Evolutionary conservation across 768 basidiomycete genomes (phyloP).

Genomic region (Suillus cothurnatus): DNA sequence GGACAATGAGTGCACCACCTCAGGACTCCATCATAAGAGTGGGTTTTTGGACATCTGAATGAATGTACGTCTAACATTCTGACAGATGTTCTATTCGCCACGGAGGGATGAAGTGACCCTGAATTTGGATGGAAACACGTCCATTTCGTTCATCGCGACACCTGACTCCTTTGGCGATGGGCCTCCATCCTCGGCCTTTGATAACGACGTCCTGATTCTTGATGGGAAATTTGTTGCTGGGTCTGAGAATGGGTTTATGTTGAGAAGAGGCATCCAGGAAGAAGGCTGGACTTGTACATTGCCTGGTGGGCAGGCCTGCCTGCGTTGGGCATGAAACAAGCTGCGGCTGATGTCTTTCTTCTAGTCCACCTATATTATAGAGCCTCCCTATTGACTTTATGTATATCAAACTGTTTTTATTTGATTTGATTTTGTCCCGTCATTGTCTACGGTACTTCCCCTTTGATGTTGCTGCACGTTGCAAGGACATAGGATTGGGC

Average conservation of each 20-base stretch:
- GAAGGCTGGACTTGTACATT: constrained; percentile 44
- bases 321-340: constrained; percentile 27
- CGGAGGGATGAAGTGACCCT: constrained; percentile 15
- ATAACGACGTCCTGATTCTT: constrained; percentile 15
- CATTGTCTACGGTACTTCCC: neutral
- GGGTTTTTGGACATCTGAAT: constrained; percentile 22
- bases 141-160: constrained; percentile 27
- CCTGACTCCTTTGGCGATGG: constrained; percentile 17
- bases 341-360: neutral
- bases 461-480: neutral
- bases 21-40: constrained; percentile 55
- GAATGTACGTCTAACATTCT: constrained; percentile 3
- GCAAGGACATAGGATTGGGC: neutral
- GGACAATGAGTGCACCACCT: constrained; percentile 50
- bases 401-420: neutral
- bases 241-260: constrained; percentile 56
- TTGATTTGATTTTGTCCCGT: neutral
- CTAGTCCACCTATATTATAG: neutral
- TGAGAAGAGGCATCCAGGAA: constrained; percentile 29
- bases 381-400: neutral
- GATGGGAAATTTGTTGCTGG: constrained; percentile 42
- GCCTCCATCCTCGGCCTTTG: constrained; percentile 17
- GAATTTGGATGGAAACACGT: constrained; percentile 7
- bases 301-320: constrained; percentile 32
- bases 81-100: constrained; percentile 48